A percentile compares a stretch with the other conserved stretches of the same genome.
These are phyloP conservation scores for Venturia effusa DNA, from an alignment of 2,329 filamentous ascomycete genomes.

Conservation along the genomic window DNA sequence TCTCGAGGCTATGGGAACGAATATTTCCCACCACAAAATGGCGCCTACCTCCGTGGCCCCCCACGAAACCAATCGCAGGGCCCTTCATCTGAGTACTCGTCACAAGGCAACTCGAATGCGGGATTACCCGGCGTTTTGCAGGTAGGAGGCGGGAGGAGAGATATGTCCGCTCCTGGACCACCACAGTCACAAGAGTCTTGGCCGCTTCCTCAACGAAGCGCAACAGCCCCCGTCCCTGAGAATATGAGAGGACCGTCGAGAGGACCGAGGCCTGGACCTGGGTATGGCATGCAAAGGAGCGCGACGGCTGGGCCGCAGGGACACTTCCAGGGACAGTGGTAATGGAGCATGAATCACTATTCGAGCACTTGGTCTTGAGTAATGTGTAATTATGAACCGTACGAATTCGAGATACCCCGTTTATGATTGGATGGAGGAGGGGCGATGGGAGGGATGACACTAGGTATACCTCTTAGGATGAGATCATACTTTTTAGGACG, in stretches of 20 bases:
- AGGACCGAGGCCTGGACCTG: conserved; percentile 1
- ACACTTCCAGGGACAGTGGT: not conserved
- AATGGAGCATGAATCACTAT: conserved; percentile 1
- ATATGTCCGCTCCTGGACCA: conserved; percentile 8
- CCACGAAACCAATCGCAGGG: not conserved
- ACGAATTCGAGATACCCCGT: not conserved
- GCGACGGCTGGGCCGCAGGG: conserved; percentile 5
- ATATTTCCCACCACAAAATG: conserved; percentile 1
- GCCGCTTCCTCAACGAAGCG: conserved; percentile 6
- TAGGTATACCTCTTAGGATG: too few species aligned
- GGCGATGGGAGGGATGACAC: not conserved
- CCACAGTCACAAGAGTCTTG: not conserved
- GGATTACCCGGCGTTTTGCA: conserved; percentile 1
- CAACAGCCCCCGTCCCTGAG: conserved; percentile 5
- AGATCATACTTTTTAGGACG: too few species aligned
- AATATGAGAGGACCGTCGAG: not conserved
- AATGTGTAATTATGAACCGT: not conserved
- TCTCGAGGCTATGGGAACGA: conserved; percentile 2
- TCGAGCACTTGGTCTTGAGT: not conserved
- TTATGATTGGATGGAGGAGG: not conserved
- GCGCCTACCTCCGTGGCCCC: not conserved
- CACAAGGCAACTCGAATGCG: not conserved
- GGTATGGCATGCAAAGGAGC: conserved; percentile 2
- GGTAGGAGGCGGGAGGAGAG: not conserved
- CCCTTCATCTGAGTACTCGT: not conserved